Conservation (phyloP, 805 yeast genomes). For the Saccharomycopsis schoenii region DNA sequence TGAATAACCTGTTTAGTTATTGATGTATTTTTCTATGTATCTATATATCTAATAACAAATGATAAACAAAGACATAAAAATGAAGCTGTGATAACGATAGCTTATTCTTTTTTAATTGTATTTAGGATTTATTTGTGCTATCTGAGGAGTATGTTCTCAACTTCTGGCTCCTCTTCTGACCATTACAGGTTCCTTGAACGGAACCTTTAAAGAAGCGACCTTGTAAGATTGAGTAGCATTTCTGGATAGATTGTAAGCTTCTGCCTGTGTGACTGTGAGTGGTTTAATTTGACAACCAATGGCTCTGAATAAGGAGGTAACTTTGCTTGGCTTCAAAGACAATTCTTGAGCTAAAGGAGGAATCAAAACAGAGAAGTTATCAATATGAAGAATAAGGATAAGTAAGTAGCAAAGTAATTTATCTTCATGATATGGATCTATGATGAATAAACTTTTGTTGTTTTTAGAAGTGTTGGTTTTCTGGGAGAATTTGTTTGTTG, state of each 20-base stretch:
- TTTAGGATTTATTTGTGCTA: not conserved
- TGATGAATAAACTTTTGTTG: slow-evolving; percentile 53
- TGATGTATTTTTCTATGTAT: no score
- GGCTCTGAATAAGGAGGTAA: slow-evolving; percentile 60
- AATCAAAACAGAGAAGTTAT: slow-evolving; percentile 63
- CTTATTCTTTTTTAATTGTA: no score
- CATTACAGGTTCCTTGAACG: slow-evolving; percentile 81
- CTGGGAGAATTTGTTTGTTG: slow-evolving; percentile 52
- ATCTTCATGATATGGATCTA: slow-evolving; percentile 86
- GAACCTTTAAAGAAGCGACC: slow-evolving; percentile 77
- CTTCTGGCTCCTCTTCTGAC: slow-evolving; percentile 46
- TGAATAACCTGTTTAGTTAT: no score
- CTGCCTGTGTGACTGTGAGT: slow-evolving; percentile 65
- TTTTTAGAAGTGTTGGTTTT: slow-evolving; percentile 61
- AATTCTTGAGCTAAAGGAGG: slow-evolving; percentile 80
- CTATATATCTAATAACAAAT: no score
- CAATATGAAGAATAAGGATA: slow-evolving; percentile 63
- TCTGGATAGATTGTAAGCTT: slow-evolving; percentile 58
- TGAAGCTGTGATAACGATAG: no score
- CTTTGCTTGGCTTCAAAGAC: slow-evolving; percentile 65
- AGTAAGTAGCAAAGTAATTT: slow-evolving; percentile 73
- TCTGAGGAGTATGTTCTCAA: not conserved
- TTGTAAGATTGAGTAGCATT: slow-evolving; percentile 54
- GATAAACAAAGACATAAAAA: no score
- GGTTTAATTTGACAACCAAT: slow-evolving; percentile 74